phyloP scores from a whole-genome alignment of 1,139 yeast genomes.

The Saccharomyces pastorianus region DNA sequence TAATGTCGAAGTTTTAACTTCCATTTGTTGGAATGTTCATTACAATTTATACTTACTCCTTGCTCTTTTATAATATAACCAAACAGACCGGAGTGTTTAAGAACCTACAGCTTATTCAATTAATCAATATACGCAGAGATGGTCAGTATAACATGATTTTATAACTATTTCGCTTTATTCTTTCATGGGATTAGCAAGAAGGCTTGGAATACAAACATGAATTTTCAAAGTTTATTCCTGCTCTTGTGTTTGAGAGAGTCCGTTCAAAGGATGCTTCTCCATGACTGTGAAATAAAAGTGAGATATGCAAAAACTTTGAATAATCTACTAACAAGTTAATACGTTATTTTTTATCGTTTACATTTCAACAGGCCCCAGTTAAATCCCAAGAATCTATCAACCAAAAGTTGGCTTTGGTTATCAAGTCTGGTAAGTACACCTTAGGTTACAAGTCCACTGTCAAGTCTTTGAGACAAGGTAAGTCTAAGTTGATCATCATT shows the following conservation, averaged over 20 bases:
- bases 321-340: constrained; percentile 16
- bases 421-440: constrained; percentile 99
- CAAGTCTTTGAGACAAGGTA: constrained; percentile 97
- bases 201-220: background rate
- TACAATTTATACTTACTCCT: background rate
- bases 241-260: background rate
- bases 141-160: constrained; percentile 59
- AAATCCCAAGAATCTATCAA: constrained; percentile 89
- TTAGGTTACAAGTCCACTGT: constrained; percentile 99
- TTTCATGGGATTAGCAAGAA: background rate
- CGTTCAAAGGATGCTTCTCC: too few species aligned
- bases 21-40: background rate
- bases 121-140: constrained; percentile 73
- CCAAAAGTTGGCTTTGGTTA: constrained; percentile 95
- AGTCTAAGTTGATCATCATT: constrained; percentile 95
- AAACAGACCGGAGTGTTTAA: constrained; percentile 81
- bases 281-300: constrained; percentile 1
- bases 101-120: constrained; percentile 22
- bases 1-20: background rate
- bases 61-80: constrained; percentile 1
- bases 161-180: background rate
- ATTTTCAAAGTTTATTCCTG: background rate
- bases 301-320: background rate
- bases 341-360: background rate
- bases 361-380: constrained; percentile 69